phyloP scores from a whole-genome alignment of 1,139 yeast species.

The Candida pseudoviswanathii region DNA sequence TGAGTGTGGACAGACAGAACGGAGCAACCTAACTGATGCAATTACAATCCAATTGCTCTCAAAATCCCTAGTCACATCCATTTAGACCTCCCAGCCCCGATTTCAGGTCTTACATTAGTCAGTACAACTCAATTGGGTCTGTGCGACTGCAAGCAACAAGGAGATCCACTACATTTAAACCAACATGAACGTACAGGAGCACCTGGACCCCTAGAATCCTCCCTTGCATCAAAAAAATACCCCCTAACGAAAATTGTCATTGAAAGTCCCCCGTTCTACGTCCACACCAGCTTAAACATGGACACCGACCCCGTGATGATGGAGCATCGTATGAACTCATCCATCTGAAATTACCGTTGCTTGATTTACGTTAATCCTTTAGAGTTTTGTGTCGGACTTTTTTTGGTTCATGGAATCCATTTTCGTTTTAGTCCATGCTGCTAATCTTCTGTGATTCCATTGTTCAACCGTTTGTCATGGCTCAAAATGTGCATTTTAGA shows the following conservation, averaged over 20 bases:
- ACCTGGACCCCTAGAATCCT: neutral
- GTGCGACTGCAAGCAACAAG: neutral
- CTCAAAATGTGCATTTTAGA: no score
- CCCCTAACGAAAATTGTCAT: neutral
- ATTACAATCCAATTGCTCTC: no score
- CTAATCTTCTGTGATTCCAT: neutral
- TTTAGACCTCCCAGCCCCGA: no score
- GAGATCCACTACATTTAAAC: neutral
- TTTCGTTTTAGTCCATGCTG: neutral
- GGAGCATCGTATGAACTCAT: neutral
- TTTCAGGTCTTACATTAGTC: no score
- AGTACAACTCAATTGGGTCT: no score
- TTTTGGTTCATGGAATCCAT: neutral
- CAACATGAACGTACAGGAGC: neutral
- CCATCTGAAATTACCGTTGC: neutral
- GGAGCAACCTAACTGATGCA: no score
- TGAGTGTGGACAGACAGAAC: no score
- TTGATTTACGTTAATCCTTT: neutral
- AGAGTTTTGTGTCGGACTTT: neutral
- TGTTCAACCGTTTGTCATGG: neutral
- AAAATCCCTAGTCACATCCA: no score
- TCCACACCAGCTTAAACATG: no score
- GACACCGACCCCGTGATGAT: no score
- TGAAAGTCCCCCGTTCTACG: no score
- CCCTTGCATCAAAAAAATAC: conserved; percentile 5